These are phyloP conservation scores for Bipolaris oryzae DNA, from an alignment of 2,329 filamentous ascomycete species.

Conservation along the genomic window DNA sequence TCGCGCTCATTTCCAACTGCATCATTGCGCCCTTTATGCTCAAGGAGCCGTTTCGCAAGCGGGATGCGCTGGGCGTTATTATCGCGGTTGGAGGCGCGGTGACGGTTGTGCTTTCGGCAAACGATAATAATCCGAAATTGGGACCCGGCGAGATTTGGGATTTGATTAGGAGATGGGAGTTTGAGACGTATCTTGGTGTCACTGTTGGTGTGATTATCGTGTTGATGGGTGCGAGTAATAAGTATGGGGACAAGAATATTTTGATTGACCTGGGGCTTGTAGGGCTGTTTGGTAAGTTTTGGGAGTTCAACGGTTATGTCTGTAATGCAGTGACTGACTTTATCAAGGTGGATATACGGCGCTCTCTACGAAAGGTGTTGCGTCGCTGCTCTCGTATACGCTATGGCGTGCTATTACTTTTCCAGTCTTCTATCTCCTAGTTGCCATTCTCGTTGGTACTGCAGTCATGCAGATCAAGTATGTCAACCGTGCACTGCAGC, in stretches of 20 bases:
- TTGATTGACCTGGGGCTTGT: slow-evolving; percentile 93
- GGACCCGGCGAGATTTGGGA: slow-evolving; percentile 89
- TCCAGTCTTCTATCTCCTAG: slow-evolving; percentile 86
- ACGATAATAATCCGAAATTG: slow-evolving; percentile 85
- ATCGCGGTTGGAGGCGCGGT: slow-evolving; percentile 88
- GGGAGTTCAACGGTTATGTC: neutral
- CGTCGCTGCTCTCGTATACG: slow-evolving; percentile 90
- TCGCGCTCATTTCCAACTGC: slow-evolving; percentile 94
- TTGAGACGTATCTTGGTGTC: slow-evolving; percentile 85
- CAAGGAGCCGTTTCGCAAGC: slow-evolving; percentile 82
- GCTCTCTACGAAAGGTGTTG: slow-evolving; percentile 92
- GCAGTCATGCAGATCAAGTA: slow-evolving; percentile 98
- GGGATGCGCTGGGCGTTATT: slow-evolving; percentile 87
- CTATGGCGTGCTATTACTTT: slow-evolving; percentile 89
- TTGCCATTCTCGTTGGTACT: slow-evolving; percentile 78
- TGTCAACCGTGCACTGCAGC: slow-evolving; percentile 85
- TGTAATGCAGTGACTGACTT: slow-evolving; percentile 19
- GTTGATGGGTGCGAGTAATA: slow-evolving; percentile 81
- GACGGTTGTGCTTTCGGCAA: slow-evolving; percentile 90
- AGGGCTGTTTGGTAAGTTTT: slow-evolving; percentile 80
- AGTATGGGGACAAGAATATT: slow-evolving; percentile 84
- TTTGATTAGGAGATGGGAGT: slow-evolving; percentile 85
- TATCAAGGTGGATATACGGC: slow-evolving; percentile 85
- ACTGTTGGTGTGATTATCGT: slow-evolving; percentile 74
- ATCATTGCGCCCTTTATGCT: slow-evolving; percentile 94